Percentiles rank a stretch among this genome's conserved stretches.
These are phyloP conservation scores for Priceomyces fermenticarens DNA, from an alignment of 805 yeast genomes.

Conservation along the genomic window DNA sequence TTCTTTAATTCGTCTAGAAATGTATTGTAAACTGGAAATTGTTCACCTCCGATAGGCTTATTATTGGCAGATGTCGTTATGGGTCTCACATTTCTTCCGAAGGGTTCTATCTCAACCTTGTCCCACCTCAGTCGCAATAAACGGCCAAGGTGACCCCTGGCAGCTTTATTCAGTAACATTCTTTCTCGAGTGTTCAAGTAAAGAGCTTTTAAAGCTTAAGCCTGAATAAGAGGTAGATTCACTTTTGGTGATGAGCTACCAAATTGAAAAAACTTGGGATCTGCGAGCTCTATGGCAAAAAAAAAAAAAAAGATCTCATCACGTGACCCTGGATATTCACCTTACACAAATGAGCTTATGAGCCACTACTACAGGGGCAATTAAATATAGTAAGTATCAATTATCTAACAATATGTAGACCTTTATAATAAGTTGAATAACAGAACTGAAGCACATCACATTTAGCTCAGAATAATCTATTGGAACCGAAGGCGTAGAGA, in stretches of 20 bases:
- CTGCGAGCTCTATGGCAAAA: neutral
- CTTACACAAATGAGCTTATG: too few relatives aligned
- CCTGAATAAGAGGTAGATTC: too few relatives aligned
- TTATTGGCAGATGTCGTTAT: conserved; percentile 3
- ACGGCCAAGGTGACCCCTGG: neutral
- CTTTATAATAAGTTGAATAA: too few relatives aligned
- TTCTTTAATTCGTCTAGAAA: conserved; percentile 12
- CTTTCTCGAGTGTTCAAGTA: neutral
- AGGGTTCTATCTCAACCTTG: neutral
- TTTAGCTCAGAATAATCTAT: conserved; percentile 1
- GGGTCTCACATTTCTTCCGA: neutral
- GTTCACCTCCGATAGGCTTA: conserved; percentile 5
- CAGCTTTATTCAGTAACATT: conserved; percentile 1
- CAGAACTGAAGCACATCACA: conserved; percentile 2
- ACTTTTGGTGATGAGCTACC: conserved; percentile 1
- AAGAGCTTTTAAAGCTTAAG: too few relatives aligned
- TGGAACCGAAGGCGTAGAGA: conserved; percentile 1
- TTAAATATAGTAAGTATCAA: too few relatives aligned
- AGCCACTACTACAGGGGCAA: too few relatives aligned
- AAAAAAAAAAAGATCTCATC: neutral
- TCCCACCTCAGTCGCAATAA: conserved; percentile 2
- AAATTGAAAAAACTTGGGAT: conserved; percentile 1
- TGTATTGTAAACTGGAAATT: conserved; percentile 10
- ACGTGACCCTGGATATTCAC: neutral
- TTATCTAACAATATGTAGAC: too few relatives aligned